Percentiles rank a stretch among this genome's conserved stretches.
Evolutionary conservation across 2,329 filamentous ascomycete species (phyloP).

Genomic region (Colletotrichum eremochloae): DNA sequence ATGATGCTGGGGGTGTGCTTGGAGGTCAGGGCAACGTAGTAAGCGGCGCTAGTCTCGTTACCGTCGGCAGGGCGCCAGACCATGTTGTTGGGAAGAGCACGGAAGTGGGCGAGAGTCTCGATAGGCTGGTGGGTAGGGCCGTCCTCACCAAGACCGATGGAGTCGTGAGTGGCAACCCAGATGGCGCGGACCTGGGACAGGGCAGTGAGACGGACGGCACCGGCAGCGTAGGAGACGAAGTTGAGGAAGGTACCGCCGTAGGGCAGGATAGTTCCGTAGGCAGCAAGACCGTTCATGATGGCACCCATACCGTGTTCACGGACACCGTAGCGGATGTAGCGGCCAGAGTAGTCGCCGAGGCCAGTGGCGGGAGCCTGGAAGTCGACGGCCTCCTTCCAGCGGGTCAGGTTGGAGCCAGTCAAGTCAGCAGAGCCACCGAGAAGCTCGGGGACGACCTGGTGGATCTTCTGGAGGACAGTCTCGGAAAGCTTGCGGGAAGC

Average conservation of each 20-base stretch:
- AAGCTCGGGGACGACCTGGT: slow-evolving; percentile 87
- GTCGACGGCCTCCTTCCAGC: slow-evolving; percentile 96
- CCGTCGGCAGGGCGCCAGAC: slow-evolving; percentile 99
- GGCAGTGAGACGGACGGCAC: slow-evolving; percentile 92
- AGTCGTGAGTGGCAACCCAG: slow-evolving; percentile 98
- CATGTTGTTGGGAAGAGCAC: slow-evolving; percentile 98
- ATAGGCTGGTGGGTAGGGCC: slow-evolving; percentile 99
- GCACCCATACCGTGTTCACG: slow-evolving; percentile 93
- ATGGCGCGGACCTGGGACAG: slow-evolving; percentile 92
- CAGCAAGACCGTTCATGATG: slow-evolving; percentile 94
- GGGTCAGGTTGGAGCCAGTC: slow-evolving; percentile 98
- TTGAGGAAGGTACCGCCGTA: slow-evolving; percentile 98
- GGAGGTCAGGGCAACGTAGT: slow-evolving; percentile 93
- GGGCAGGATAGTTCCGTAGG: slow-evolving; percentile 95
- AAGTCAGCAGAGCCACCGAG: slow-evolving; percentile 96
- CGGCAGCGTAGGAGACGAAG: slow-evolving; percentile 98
- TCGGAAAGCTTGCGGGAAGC: slow-evolving; percentile 98
- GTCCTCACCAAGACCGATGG: slow-evolving; percentile 98
- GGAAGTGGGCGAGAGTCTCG: slow-evolving; percentile 98
- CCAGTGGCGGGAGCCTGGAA: slow-evolving; percentile 92
- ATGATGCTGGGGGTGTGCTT: slow-evolving; percentile 93
- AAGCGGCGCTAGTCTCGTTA: slow-evolving; percentile 97
- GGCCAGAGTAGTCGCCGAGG: slow-evolving; percentile 90
- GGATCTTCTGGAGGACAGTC: slow-evolving; percentile 89
- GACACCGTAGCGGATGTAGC: slow-evolving; percentile 93